Evolutionary conservation across 2,329 filamentous ascomycete species (phyloP), one percentile per base, ranked within the genome.

Genomic region (Monilinia laxa): DNA sequence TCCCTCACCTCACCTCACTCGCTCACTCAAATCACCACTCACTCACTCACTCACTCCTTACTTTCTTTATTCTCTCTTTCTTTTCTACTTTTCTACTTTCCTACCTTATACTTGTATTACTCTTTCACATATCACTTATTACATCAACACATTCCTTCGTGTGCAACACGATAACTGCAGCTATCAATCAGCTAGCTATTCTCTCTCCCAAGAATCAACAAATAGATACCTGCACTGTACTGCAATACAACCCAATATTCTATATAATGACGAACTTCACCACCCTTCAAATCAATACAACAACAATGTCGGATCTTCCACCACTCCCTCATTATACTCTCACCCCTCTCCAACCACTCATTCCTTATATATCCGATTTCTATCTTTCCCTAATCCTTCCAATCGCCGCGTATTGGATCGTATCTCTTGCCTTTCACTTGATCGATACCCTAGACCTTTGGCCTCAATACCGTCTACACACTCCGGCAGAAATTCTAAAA

Each of bases 381-480:
- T 87, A 90, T 78, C 81, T 97, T 38, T 87, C 90, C 56, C 82
- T 96, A 68, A 78, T 93, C 57, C 81, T 90, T 18, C 93, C 93
- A 40, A 85, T 97, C 68, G 77, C 92, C 73, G 90, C 90, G 67
- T 99, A 99, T 84, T 99, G 95, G 95, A 79, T 81, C 28, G 80
- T 96, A 42, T 98, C 94, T 25, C 80, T 91, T 77, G 80, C 94
- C 76, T 99, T 75, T 66, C 94, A 98, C 81, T 76, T 88, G 72
- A 88, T 98, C 75, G 95, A 99, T 79, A 82, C 88, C 67, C 88
- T 89, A 79, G 92, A 97, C 78, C 81, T 94, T 49, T 96, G 94
- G 77, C 89, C 93, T 23, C 87, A 96, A 74, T 97, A 98, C 80
- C 90, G 95, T 70, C 84, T 99, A 53, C 95, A 99, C 80, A 98